Base-by-base conservation (phyloP, 2,329 filamentous ascomycete species). In the Colletotrichum musae region DNA sequence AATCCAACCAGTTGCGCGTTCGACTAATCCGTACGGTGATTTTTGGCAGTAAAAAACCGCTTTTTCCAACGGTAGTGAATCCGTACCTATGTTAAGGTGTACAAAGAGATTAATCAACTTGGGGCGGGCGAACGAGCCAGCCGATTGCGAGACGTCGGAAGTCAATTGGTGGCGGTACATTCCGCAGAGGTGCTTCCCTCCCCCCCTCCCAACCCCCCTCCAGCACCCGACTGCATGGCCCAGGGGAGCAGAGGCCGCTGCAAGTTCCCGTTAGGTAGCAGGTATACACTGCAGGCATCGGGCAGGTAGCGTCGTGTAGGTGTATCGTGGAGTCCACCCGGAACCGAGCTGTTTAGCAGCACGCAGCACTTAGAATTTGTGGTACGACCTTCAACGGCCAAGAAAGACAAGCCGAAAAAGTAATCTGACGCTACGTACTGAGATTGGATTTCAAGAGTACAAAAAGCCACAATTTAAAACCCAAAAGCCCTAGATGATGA, bases 181-280 rank as follows among this genome's bases (percentile, higher is more conserved):
- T 51, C 52, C 52, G 48, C 54, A 50, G 53, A 47, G 59, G 52
- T 52, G 57, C 41, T 51, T 39, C 39, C 21, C 21, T 45, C 52
- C 15, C 26, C 26, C 52, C 52, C 52, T 39, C 52, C 36, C 45
- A 36, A 51, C 47, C 47, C n/a, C 47, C 45, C 26, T 39, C 10
- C 65, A 54, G 54, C 41, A 28, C 48, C 65, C 61, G 51, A 54
- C 26, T 66, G 48, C 41, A 32, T 43, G 50, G 66, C 32, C 53
- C 24, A 51, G 54, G 61, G 66, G n/a, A 43, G 50, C 51, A 54
- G 43, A 60, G 48, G 41, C 36, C 43, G 66, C 54, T 66, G 66
- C 61, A 66, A 59, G 61, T 69, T 69, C 54, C 61, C 61, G 61
- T 64, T 39, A 59, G 32, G 61, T 68, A 68, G 48, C 43, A 68